A percentile compares a stretch with the other conserved stretches of the same genome.
Conservation (phyloP, 495 filamentous ascomycete genomes). For the Letharia lupina region DNA sequence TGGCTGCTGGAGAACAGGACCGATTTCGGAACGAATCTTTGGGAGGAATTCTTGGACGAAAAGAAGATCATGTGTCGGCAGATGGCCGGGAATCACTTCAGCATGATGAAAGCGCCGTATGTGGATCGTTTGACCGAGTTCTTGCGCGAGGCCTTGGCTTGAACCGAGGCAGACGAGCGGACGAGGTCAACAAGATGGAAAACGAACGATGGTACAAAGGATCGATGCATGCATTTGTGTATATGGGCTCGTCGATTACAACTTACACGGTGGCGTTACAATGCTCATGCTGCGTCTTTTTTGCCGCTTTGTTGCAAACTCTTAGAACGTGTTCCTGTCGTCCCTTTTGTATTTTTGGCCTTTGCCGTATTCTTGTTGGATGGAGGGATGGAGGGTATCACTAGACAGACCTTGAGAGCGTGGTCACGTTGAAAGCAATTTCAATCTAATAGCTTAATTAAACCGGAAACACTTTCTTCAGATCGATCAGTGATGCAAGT, state of each 20-base stretch:
- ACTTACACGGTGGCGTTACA: background rate
- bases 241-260: background rate
- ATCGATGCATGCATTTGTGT: background rate
- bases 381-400: too few species aligned
- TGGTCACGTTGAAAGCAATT: too few species aligned
- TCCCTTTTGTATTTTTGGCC: too few species aligned
- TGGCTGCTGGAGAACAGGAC: conserved; percentile 74
- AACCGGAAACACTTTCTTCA: too few species aligned
- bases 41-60: conserved; percentile 64
- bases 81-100: conserved; percentile 63
- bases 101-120: conserved; percentile 56
- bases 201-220: background rate
- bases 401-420: too few species aligned
- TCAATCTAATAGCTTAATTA: too few species aligned
- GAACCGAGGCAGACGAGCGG: background rate
- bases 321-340: too few species aligned
- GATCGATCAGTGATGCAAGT: too few species aligned
- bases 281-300: too few species aligned
- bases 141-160: conserved; percentile 19
- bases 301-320: too few species aligned
- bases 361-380: too few species aligned
- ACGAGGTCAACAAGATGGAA: background rate
- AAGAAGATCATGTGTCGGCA: conserved; percentile 53
- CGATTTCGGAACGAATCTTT: conserved; percentile 70
- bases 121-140: conserved; percentile 27